Evolutionary conservation across 1,284 basidiomycete species (phyloP).

Genomic region (Leccinum fallax): DNA sequence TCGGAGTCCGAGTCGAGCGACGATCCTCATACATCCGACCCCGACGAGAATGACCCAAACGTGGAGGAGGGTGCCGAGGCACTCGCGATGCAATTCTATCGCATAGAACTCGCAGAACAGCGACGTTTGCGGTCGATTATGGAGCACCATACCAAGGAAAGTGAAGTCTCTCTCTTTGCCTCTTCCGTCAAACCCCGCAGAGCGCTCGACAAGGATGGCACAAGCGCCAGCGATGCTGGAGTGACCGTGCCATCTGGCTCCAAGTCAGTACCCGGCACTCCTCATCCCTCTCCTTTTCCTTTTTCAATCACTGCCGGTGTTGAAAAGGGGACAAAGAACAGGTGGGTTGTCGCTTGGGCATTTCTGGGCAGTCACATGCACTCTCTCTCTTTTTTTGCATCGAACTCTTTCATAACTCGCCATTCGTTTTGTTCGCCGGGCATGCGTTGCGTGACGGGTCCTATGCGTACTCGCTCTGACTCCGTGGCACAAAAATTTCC

Average conservation of each 20-base stretch:
- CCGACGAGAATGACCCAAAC: constrained; percentile 39
- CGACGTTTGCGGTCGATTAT: constrained; percentile 87
- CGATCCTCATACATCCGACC: constrained; percentile 37
- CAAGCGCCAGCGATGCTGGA: neutral
- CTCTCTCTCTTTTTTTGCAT: constrained; percentile 1
- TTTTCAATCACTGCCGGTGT: constrained; percentile 96
- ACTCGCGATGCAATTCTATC: constrained; percentile 90
- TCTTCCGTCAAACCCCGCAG: constrained; percentile 12
- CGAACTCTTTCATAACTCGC: neutral
- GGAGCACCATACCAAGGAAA: constrained; percentile 81
- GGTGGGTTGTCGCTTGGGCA: constrained; percentile 56
- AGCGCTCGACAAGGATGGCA: constrained; percentile 2
- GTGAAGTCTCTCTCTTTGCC: constrained; percentile 15
- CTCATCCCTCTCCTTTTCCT: constrained; percentile 53
- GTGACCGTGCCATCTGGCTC: constrained; percentile 17
- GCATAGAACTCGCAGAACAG: constrained; percentile 90
- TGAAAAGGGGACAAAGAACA: constrained; percentile 93
- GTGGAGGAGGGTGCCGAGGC: constrained; percentile 73
- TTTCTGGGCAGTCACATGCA: neutral
- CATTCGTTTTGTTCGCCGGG: neutral
- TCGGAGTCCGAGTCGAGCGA: constrained; percentile 40
- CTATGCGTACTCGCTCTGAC: neutral
- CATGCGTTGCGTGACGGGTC: neutral
- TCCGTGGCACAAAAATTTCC: neutral
- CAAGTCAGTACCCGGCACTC: constrained; percentile 29